Evolutionary conservation across 208 protist species (phyloP).

Genomic region (Trypanosoma avium): DNA sequence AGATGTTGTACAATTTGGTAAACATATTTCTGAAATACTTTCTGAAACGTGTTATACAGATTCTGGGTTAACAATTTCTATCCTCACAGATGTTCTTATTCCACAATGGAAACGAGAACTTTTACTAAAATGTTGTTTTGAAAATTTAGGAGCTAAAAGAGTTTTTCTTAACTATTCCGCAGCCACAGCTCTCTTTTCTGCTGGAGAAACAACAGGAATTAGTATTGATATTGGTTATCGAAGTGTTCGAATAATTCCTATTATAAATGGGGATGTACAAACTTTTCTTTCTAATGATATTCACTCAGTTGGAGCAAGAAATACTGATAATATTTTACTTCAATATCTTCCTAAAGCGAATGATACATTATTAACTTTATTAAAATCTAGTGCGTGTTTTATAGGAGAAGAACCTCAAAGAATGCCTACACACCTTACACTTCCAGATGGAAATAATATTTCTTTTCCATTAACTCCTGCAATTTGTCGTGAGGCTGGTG

Average conservation of each 20-base stretch:
- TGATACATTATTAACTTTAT: conserved; percentile 6
- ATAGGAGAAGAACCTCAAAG: conserved; percentile 13
- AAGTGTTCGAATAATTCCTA: conserved; percentile 55
- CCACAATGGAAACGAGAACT: conserved; percentile 50
- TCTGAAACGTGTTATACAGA: conserved; percentile 22
- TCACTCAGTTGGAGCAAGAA: conserved; percentile 35
- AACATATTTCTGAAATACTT: conserved; percentile 25
- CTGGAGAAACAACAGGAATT: conserved; percentile 65
- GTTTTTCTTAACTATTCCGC: conserved; percentile 55
- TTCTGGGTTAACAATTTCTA: conserved; percentile 55
- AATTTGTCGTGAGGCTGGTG: conserved; percentile 12
- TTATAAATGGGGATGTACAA: conserved; percentile 39
- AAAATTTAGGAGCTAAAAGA: conserved; percentile 51
- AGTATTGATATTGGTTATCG: conserved; percentile 70
- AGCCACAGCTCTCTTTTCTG: conserved; percentile 58
- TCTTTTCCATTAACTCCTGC: conserved; percentile 10
- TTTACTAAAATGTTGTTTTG: conserved; percentile 64
- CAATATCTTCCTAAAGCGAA: conserved; percentile 6
- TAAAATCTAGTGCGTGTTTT: conserved; percentile 26
- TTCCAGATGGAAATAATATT: conserved; percentile 48
- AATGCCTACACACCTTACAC: conserved; percentile 23
- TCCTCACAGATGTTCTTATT: conserved; percentile 54
- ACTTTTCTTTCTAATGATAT: conserved; percentile 29
- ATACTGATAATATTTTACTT: conserved; percentile 41
- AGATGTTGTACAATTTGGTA: conserved; percentile 22